phyloP scores from a whole-genome alignment of 495 filamentous ascomycete genomes.

The Pyrenopolyporus hunteri region DNA sequence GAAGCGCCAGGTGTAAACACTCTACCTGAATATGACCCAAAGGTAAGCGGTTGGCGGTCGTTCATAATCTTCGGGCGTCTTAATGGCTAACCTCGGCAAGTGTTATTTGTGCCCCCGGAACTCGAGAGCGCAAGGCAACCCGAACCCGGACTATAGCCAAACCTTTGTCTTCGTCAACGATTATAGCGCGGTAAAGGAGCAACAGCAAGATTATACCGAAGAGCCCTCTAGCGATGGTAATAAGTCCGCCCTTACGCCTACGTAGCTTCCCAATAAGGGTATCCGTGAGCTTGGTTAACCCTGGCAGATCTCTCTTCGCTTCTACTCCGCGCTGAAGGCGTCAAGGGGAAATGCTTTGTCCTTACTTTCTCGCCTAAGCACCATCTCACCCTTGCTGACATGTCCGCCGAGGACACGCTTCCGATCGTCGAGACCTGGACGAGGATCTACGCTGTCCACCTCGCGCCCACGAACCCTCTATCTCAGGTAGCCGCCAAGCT shows the following conservation, averaged over 20 bases:
- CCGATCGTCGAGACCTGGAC: constrained; percentile 87
- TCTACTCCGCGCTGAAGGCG: constrained; percentile 81
- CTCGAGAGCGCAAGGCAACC: constrained; percentile 84
- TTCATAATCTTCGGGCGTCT: neutral
- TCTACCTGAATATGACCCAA: constrained; percentile 80
- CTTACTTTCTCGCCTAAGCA: constrained; percentile 90
- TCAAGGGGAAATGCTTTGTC: constrained; percentile 97
- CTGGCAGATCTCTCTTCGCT: constrained; percentile 69
- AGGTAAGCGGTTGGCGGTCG: constrained; percentile 49
- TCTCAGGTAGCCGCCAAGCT: constrained; percentile 46
- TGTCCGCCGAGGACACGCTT: constrained; percentile 69
- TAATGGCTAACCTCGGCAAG: constrained; percentile 39
- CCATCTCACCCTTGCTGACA: constrained; percentile 89
- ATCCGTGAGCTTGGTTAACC: constrained; percentile 17
- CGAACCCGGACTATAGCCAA: constrained; percentile 82
- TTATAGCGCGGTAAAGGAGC: constrained; percentile 95
- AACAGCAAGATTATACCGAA: constrained; percentile 65
- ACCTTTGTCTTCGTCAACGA: constrained; percentile 98
- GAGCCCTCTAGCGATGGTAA: constrained; percentile 43
- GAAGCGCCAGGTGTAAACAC: constrained; percentile 79
- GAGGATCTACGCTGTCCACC: constrained; percentile 79
- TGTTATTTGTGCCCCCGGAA: constrained; percentile 99
- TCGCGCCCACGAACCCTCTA: constrained; percentile 74
- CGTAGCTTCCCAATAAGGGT: too few relatives aligned
- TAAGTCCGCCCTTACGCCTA: neutral